Base-by-base conservation (phyloP, 441 rosid genomes). In the Pelargonium cotyledonis region DNA sequence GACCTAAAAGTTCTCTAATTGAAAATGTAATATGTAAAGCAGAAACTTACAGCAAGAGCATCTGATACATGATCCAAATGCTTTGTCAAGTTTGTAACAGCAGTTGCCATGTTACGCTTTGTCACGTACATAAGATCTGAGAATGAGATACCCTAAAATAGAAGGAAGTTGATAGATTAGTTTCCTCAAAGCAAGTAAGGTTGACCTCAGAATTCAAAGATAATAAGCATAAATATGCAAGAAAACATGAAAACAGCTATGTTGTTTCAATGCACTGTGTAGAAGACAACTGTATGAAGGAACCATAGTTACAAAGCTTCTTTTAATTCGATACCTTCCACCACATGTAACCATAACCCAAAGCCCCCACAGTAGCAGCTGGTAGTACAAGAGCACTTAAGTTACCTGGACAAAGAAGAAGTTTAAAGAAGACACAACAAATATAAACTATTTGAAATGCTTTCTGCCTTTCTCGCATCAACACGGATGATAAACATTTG, bases 321-420 rank as follows among this genome's bases (percentile, higher is more conserved):
- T 53, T 66, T 68, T n/a, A 65, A 21, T 35, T 46, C 57, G 38
- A 78, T 81, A 95, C 98, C 98, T 95, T 95, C 92, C 89, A 95
- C 97, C 99, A 91, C 98, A 92, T 90, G 75, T 95, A 95, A 72
- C 96, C 98, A 85, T 95, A 95, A 66, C 99, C 97, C 81, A 91
- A 67, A 26, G 90, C 95, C 71, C 99, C 99, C 74, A 87, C 40
- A 8, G 96, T 78, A 40, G 93, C 96, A 67, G 88, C 97, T 26
- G 97, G 98, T 67, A 88, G 68, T 70, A 95, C 70, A 26, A 89
- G 81, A 16, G 84, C 76, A 18, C 78, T 80, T 57, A 75, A 71
- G 73, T 85, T 89, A 75, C 88, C 99, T 88, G 44, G 40, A 65
- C 29, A 63, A 53, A 0, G 18, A 64, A 63, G 35, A 18, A 23